These are phyloP conservation scores for Aspergillus incahuasiensis DNA, from an alignment of 495 filamentous ascomycete species.

Conservation along the genomic window DNA sequence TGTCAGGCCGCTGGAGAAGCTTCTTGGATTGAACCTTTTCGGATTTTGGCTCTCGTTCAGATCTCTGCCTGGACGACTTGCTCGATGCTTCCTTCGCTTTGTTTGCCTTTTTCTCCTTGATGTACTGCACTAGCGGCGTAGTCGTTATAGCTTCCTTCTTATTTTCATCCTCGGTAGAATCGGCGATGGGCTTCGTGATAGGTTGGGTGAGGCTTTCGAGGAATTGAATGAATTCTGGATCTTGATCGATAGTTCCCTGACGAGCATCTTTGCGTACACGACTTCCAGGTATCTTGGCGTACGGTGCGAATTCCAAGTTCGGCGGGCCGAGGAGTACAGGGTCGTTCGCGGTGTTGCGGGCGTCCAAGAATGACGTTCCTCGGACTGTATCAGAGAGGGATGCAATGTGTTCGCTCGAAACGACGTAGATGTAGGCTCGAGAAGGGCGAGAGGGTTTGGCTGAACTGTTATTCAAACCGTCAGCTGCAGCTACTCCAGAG, in stretches of 20 bases:
- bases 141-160: conserved; percentile 67
- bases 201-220: conserved; percentile 82
- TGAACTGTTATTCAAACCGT: conserved; percentile 45
- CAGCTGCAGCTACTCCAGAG: neutral
- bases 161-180: conserved; percentile 44
- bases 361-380: conserved; percentile 64
- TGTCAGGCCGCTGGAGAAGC: conserved; percentile 39
- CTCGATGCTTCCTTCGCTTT: conserved; percentile 67
- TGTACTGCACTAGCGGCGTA: conserved; percentile 85
- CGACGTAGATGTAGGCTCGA: conserved; percentile 73
- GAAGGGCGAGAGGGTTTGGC: conserved; percentile 72
- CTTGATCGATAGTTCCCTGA: conserved; percentile 92
- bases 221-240: conserved; percentile 90
- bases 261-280: conserved; percentile 68
- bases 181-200: conserved; percentile 51
- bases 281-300: conserved; percentile 73
- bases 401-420: conserved; percentile 52
- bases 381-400: conserved; percentile 64
- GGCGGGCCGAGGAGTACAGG: conserved; percentile 68
- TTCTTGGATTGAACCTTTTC: conserved; percentile 54
- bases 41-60: conserved; percentile 54
- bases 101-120: conserved; percentile 84
- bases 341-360: conserved; percentile 62
- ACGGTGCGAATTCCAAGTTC: conserved; percentile 73
- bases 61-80: conserved; percentile 56